phyloP scores from a whole-genome alignment of 2,329 filamentous ascomycete genomes.

The Fusarium sacchari region DNA sequence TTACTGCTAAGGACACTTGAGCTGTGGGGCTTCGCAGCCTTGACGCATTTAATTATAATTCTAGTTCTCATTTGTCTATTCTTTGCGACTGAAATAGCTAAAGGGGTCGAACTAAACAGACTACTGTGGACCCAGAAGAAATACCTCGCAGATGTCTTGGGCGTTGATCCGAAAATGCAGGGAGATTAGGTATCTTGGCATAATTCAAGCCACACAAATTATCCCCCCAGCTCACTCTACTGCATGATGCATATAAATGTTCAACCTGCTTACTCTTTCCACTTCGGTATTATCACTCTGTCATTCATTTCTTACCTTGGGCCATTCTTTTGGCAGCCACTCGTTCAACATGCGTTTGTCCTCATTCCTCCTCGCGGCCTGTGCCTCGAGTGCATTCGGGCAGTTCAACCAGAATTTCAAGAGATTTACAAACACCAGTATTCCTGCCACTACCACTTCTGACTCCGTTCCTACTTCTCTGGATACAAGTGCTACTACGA shows the following conservation, averaged over 20 bases:
- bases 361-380: neutral
- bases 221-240: neutral
- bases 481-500: neutral
- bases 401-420: neutral
- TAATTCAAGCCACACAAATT: neutral
- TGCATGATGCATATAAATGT: neutral
- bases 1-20: neutral
- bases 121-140: fast-evolving
- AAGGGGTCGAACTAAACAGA: fast-evolving
- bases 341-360: neutral
- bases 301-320: neutral
- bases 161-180: neutral
- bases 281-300: neutral
- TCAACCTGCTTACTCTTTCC: fast-evolving
- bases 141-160: neutral
- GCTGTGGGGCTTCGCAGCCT: neutral
- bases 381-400: neutral
- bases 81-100: no score
- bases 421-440: constrained; percentile 30
- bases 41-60: no score
- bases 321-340: neutral
- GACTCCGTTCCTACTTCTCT: neutral
- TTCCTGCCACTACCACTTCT: neutral
- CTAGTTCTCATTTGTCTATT: neutral
- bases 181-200: neutral